Base-by-base conservation (phyloP, 2,329 filamentous ascomycete genomes). In the Penicillium sp. region DNA sequence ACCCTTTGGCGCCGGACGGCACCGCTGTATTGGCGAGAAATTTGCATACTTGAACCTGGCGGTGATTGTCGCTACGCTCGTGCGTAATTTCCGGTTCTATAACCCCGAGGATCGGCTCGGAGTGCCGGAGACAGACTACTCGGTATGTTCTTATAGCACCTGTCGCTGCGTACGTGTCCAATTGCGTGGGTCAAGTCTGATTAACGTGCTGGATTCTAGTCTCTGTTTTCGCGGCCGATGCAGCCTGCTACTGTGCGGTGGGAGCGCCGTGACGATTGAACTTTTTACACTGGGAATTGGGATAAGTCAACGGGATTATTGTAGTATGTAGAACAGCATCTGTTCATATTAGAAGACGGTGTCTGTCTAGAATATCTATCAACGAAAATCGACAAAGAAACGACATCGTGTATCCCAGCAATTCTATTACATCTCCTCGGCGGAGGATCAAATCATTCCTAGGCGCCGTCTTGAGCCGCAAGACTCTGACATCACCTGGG, bases 11-110 rank as follows among this genome's bases (percentile, higher is more conserved):
- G 84, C 82, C 0, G 84, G 84, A 0, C 71, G 84, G 30, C 84
- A 88, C 61, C 72, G 84, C 14, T 87, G 84, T 54, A 86, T 88
- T 43, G 84, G 84, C 13, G 84, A 87, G 68, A 83, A 86, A 59
- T 87, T 87, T 60, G 83, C 84, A 0, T 86, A 87, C 53, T 64
- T 84, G 30, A 84, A 87, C 56, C 60, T 87, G 28, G 74, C 75
- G 11, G 79, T 79, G 7, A 86, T 87, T 45, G 64, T 86, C 16
- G 74, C 76, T 0, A 79, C 75, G 0, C 62, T 86, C 44, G 75
- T 86, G 7, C 69, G 81, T 8, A 68, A 79, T 33, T 76, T 86
- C 57, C 78, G 74, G 58, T 70, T 86, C 30, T 66, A 59, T 33
- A 83, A 81, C 30, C 49, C 76, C 4, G 74, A 79, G 38, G 80